Base-by-base conservation (phyloP, 352 stramenopile genomes). In the Phytopythium cucurbitacearum region DNA sequence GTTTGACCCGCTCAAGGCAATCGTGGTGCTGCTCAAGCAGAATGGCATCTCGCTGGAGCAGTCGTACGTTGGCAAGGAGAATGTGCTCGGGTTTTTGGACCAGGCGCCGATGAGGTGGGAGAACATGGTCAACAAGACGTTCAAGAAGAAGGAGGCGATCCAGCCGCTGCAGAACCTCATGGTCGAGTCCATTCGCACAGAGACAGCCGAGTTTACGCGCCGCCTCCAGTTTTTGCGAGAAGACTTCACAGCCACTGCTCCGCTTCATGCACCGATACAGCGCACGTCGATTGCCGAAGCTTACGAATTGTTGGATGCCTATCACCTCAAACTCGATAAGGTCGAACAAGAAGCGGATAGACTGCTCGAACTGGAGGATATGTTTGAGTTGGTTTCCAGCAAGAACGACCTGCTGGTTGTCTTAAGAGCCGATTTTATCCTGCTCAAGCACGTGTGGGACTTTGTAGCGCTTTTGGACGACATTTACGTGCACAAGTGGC, bases 391-490 rank as follows among this genome's bases (percentile, higher is more conserved):
- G 9, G 64, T 85, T 1, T 69, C 77, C 1, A 94, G 76, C 16
- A 89, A 89, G 32, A 76, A 86, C 36, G 79, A 91, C n/a, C 71
- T 95, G 42, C 80, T 97, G 16, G 65, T 69, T 7, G 65, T 83
- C 45, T 80, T 96, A 13, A 76, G 91, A 1, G 66, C 40, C 15
- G 94, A 98, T 60, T 91, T 98, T 48, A 81, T 84, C 15, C 71
- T 95, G 33, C 72, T 98, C 2, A 96, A 97, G 49, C 66, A 87
- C 32, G 72, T 98, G 11, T 98, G 95, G 95, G 89, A 97, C 62
- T 92, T 98, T 53, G 92, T 97, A 21, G 82, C 81, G 5, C 78
- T 96, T 37, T 68, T 97, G 32, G 80, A 87, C 36, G 79, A 65
- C 3, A 80, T 88, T 33, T 88, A 87, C 48, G 54, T 60, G 8